Percentiles rank a stretch among this genome's conserved stretches.
These are phyloP conservation scores for Capsella rubella DNA, from an alignment of 441 rosid species.

Conservation along the genomic window DNA sequence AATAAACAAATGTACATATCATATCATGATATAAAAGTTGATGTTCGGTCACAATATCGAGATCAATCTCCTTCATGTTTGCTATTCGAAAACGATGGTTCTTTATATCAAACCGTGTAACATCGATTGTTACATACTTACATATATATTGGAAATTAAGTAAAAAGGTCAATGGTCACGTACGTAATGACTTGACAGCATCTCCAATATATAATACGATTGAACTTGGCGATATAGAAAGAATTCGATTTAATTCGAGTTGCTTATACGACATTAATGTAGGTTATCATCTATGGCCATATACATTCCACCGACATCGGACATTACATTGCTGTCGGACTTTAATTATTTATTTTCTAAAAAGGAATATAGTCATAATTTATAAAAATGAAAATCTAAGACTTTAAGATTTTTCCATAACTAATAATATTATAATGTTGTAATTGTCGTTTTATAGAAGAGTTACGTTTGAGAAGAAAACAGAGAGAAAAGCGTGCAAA, in stretches of 20 bases:
- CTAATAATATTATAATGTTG: neutral
- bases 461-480: slow-evolving; percentile 1
- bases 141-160: neutral
- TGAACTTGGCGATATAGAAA: neutral
- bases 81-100: slow-evolving; percentile 35
- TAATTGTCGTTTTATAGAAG: neutral
- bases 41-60: slow-evolving; percentile 18
- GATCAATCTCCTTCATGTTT: slow-evolving; percentile 33
- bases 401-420: neutral
- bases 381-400: no score
- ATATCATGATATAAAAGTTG: neutral
- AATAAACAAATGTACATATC: neutral
- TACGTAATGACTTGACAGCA: slow-evolving; percentile 1
- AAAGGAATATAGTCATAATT: neutral
- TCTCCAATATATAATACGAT: neutral
- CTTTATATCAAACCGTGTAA: slow-evolving; percentile 14
- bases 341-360: slow-evolving; percentile 18
- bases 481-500: slow-evolving; percentile 23
- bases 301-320: slow-evolving; percentile 42
- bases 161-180: slow-evolving; percentile 3
- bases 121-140: neutral
- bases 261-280: neutral
- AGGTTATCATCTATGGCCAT: slow-evolving; percentile 14
- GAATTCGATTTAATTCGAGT: neutral
- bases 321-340: slow-evolving; percentile 31